These are phyloP conservation scores for Carallia brachiata DNA, from an alignment of 345 rosid genomes.

Conservation along the genomic window DNA sequence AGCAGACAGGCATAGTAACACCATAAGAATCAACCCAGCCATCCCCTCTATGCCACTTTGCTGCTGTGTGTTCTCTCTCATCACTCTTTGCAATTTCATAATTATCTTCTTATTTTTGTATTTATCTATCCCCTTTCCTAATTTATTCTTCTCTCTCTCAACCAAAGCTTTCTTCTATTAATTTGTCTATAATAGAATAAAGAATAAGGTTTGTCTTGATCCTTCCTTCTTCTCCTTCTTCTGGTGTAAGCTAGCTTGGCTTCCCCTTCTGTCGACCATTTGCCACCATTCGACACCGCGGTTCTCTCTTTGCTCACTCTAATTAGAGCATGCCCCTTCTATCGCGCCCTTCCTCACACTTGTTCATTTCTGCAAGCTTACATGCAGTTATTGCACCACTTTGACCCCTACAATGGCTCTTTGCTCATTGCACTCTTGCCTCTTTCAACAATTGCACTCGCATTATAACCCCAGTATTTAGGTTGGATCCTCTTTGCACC, in stretches of 20 bases:
- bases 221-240: too few relatives aligned
- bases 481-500: too few relatives aligned
- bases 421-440: neutral
- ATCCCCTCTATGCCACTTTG: constrained; percentile 15
- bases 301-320: neutral
- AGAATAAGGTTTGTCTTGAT: too few relatives aligned
- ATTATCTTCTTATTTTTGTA: neutral
- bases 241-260: neutral
- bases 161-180: neutral
- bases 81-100: too few relatives aligned
- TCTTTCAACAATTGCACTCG: too few relatives aligned
- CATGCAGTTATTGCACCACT: neutral
- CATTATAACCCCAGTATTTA: too few relatives aligned
- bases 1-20: constrained; percentile 39
- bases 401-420: neutral
- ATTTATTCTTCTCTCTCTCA: neutral
- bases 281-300: neutral
- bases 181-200: too few relatives aligned
- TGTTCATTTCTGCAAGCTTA: neutral
- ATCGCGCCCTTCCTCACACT: constrained; percentile 10
- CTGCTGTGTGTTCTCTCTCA: neutral
- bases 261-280: neutral
- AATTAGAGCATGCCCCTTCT: neutral
- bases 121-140: neutral
- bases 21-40: constrained; percentile 35